Conservation (phyloP, 192 early-diverging fungal species). For the Podila epigama region DNA sequence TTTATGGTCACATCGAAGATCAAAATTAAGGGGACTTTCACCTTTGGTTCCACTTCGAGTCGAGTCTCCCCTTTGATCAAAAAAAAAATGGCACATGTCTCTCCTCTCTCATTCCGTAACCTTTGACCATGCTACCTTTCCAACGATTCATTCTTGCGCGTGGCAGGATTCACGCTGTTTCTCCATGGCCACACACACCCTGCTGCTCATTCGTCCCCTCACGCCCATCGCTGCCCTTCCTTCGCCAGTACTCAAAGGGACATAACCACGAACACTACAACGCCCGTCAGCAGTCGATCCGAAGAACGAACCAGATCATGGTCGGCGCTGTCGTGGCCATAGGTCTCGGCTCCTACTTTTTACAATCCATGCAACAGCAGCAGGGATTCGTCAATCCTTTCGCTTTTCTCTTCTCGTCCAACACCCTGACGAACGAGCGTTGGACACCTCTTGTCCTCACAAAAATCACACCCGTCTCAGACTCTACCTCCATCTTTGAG, state of each 20-base stretch:
- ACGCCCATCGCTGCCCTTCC: not conserved
- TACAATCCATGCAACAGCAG: not conserved
- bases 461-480: constrained; percentile 53
- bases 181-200: not conserved
- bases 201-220: not conserved
- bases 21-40: too few relatives aligned
- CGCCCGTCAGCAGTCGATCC: not conserved
- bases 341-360: not conserved
- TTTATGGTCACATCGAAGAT: too few relatives aligned
- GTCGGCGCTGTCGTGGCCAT: not conserved
- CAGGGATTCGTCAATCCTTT: constrained; percentile 1
- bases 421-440: constrained; percentile 44
- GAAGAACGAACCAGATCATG: constrained; percentile 1
- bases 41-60: too few relatives aligned
- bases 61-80: too few relatives aligned
- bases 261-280: not conserved
- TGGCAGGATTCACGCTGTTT: not conserved
- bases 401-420: constrained; percentile 19
- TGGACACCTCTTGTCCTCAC: constrained; percentile 63
- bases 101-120: too few relatives aligned
- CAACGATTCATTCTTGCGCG: not conserved
- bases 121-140: not conserved
- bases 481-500: constrained; percentile 62
- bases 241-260: not conserved
- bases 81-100: too few relatives aligned